Base-by-base conservation (phyloP, 2,329 filamentous ascomycete genomes). In the Knufia petricola region DNA sequence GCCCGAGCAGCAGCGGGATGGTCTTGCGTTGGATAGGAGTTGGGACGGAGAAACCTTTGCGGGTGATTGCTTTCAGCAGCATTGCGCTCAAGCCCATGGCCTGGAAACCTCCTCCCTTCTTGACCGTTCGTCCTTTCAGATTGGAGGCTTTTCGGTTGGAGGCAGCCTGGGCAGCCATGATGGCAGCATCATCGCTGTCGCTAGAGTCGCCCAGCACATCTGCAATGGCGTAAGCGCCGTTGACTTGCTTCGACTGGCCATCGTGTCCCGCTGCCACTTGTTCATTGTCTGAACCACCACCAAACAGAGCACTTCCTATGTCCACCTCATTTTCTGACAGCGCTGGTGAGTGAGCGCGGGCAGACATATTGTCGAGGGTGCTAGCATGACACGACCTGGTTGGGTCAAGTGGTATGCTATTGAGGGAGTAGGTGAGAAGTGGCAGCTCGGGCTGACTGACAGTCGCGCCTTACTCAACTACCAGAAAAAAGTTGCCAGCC, bases 11-110 rank as follows among this genome's bases (percentile, higher is more conserved):
- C 48, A 96, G 73, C 3, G 92, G 94, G 41, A 98, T 95, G 1
- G 92, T 87, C 68, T 96, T 96, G 58, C 92, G 81, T 71, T 98
- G 92, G 66, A 98, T 98, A 0, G 92, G 92, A 0, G 92, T 98
- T 3, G 94, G 94, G 2, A 96, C 87, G 0, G 85, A 87, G 68
- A 95, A 98, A 13, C 92, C 94, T 69, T 96, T 98, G 59, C 86
- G 79, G 10, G 85, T 79, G 56, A 98, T 96, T 1, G 92, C 87
- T 62, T 94, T 92, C 20, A 98, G 74, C 3, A 98, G 74, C 57
- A 85, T 82, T 9, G 81, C 74, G 68, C 86, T 94, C 49, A 96
- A 71, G 32, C 85, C 81, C 89, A 98, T 95, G 40, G 86, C 84
- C 66, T 98, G 92, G 63, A 98, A 98, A 46, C 90, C 92, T 60